Conservation (phyloP, 345 rosid species). For the Mallotus nudiflorus region DNA sequence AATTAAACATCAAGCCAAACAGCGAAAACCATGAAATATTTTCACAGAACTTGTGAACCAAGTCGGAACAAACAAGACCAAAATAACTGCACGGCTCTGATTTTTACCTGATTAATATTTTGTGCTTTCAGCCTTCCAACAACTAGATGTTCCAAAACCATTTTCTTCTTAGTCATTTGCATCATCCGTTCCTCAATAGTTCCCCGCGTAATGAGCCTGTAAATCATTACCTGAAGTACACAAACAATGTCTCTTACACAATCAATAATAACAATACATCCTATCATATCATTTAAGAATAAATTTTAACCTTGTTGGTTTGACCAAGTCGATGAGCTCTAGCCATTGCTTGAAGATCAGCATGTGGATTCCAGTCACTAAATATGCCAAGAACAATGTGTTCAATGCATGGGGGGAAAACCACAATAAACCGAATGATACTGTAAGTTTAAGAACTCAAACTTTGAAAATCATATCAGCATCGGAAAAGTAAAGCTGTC, state of each 20-base stretch:
- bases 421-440: slow-evolving; percentile 12
- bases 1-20: not conserved
- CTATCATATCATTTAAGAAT: slow-evolving; percentile 2
- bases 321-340: slow-evolving; percentile 99
- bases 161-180: slow-evolving; percentile 98
- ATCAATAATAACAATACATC: slow-evolving; percentile 10
- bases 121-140: slow-evolving; percentile 97
- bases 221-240: slow-evolving; percentile 82
- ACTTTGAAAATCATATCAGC: slow-evolving; percentile 1
- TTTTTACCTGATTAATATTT: slow-evolving; percentile 86
- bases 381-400: slow-evolving; percentile 30
- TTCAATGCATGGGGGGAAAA: not conserved
- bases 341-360: slow-evolving; percentile 99
- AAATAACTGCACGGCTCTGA: no score
- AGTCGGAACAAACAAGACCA: not conserved
- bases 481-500: not conserved
- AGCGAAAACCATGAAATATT: not conserved
- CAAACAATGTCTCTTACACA: slow-evolving; percentile 22
- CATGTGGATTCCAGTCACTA: slow-evolving; percentile 99
- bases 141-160: slow-evolving; percentile 99
- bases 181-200: slow-evolving; percentile 98
- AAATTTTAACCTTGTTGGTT: slow-evolving; percentile 74
- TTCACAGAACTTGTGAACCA: not conserved
- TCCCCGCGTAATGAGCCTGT: slow-evolving; percentile 85
- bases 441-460: not conserved